Percentiles rank a stretch among this genome's conserved stretches.
Conservation (phyloP, 2,329 filamentous ascomycete species). For the Ophiocordyceps unilateralis region DNA sequence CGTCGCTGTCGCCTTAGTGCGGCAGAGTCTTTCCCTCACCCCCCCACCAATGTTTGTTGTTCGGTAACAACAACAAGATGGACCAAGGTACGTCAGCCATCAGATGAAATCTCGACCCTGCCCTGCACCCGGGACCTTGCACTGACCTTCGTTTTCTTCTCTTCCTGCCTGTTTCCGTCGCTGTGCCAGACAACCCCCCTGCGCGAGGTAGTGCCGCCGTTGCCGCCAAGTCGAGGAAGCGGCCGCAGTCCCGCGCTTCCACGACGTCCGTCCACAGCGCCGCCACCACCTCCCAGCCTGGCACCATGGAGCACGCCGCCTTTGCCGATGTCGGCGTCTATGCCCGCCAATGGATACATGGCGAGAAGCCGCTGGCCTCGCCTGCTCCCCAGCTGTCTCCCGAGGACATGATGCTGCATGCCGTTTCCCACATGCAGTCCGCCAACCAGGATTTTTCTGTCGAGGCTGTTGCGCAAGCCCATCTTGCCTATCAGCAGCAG, state of each 20-base stretch:
- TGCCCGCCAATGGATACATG: slow-evolving; percentile 30
- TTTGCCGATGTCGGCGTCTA: slow-evolving; percentile 29
- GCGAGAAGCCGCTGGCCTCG: slow-evolving; percentile 20
- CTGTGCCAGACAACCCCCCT: slow-evolving; percentile 11
- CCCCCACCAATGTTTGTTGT: slow-evolving; percentile 22
- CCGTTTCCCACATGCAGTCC: slow-evolving; percentile 36
- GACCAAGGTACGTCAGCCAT: slow-evolving; percentile 16
- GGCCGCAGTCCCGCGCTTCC: slow-evolving; percentile 36
- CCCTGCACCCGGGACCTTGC: not conserved
- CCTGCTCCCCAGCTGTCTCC: slow-evolving; percentile 30
- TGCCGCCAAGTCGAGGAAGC: slow-evolving; percentile 26
- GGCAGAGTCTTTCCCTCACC: not conserved
- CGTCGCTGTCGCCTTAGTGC: not conserved
- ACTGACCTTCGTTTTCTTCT: not conserved
- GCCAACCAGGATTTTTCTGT: slow-evolving; percentile 32
- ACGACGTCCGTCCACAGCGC: slow-evolving; percentile 39
- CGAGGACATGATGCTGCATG: slow-evolving; percentile 43
- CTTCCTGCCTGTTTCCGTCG: slow-evolving; percentile 1
- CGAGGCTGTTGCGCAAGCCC: slow-evolving; percentile 23
- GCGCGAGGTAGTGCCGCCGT: slow-evolving; percentile 9
- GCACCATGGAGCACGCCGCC: slow-evolving; percentile 27
- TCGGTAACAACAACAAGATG: slow-evolving; percentile 17
- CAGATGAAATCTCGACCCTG: slow-evolving; percentile 1
- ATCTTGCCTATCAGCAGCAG: slow-evolving; percentile 22
- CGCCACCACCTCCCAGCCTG: slow-evolving; percentile 13